Evolutionary conservation across 768 basidiomycete species (phyloP).

Genomic region (Termitomyces bulborhizus): DNA sequence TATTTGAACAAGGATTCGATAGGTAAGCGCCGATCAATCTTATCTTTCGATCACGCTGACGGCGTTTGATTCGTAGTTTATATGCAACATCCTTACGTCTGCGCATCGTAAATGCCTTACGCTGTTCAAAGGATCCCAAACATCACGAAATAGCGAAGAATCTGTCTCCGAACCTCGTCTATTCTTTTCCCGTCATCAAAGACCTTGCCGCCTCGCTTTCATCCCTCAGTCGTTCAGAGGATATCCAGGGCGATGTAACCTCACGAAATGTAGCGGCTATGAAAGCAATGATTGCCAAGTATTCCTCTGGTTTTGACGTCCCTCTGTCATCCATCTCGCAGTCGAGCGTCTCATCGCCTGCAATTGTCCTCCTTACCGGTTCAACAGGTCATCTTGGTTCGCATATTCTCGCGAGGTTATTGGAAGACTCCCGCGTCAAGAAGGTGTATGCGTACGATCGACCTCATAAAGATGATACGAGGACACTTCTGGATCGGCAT

Average conservation of each 20-base stretch:
- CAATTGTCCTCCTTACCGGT: background rate
- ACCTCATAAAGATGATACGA: background rate
- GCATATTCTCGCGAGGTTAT: background rate
- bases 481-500: background rate
- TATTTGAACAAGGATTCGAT: conserved; percentile 8
- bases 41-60: background rate
- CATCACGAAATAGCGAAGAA: conserved; percentile 8
- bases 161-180: conserved; percentile 35
- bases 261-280: background rate
- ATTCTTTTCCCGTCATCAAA: conserved; percentile 32
- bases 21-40: background rate
- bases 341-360: background rate
- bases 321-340: background rate
- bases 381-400: background rate
- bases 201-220: conserved; percentile 4
- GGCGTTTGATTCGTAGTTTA: background rate
- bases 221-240: background rate
- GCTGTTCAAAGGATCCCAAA: background rate
- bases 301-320: background rate
- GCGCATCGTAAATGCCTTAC: background rate
- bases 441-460: conserved; percentile 31
- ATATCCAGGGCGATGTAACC: background rate
- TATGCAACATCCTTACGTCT: conserved; percentile 2
- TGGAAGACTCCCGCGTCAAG: background rate
- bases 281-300: background rate